These are phyloP conservation scores for Neonectria coccinea DNA, from an alignment of 2,329 filamentous ascomycete species.

Conservation along the genomic window DNA sequence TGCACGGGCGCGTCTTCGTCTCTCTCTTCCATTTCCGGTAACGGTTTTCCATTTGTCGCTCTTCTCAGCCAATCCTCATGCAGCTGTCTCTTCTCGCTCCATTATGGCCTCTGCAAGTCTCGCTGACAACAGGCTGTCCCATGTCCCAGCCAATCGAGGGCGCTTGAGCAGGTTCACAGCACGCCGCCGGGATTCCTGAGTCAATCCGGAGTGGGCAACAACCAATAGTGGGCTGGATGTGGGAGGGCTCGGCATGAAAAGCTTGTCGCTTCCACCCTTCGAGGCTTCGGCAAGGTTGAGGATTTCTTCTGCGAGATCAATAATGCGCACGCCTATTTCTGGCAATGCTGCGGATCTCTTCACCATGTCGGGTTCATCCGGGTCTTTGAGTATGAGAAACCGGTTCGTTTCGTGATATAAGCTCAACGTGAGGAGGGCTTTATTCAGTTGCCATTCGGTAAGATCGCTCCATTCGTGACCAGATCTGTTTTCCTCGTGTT, in stretches of 20 bases:
- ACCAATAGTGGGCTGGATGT: not conserved
- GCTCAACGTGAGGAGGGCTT: slow-evolving; percentile 8
- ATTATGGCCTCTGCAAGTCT: slow-evolving; percentile 5
- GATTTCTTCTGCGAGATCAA: slow-evolving; percentile 8
- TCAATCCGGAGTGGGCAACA: not conserved
- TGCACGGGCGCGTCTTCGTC: not conserved
- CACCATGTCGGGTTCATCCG: slow-evolving; percentile 10
- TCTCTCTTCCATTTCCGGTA: too few species aligned
- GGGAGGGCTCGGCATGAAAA: not conserved
- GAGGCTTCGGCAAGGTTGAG: not conserved
- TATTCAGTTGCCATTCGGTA: not conserved
- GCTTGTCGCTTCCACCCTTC: not conserved
- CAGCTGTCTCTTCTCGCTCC: slow-evolving; percentile 18
- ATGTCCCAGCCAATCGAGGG: not conserved
- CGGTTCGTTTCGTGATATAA: slow-evolving; percentile 11
- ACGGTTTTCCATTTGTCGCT: not conserved
- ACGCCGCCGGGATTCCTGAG: not conserved
- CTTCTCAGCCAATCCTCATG: slow-evolving; percentile 9
- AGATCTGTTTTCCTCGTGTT: not conserved
- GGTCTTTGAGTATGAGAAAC: slow-evolving; percentile 22
- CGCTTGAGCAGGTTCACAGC: not conserved
- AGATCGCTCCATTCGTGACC: not conserved
- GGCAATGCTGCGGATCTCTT: not conserved
- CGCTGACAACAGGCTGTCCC: not conserved
- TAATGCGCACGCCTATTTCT: not conserved